Conservation (phyloP, 352 stramenopile species). For the Globisporangium paroecandrum region DNA sequence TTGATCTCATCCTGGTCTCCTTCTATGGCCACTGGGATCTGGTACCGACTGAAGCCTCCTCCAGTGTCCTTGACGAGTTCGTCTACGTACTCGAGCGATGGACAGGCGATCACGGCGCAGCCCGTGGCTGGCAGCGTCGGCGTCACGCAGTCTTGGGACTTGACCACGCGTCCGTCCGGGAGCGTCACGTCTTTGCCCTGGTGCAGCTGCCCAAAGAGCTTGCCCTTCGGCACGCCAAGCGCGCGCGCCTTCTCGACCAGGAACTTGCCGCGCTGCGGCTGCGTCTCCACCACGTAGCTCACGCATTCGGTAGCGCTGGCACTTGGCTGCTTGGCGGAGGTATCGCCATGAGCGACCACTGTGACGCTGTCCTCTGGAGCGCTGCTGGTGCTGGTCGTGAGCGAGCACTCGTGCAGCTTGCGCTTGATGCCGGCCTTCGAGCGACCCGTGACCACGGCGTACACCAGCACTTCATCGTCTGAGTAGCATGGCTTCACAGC, state of each 20-base stretch:
- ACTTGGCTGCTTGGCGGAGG: neutral
- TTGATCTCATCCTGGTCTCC: constrained; percentile 7
- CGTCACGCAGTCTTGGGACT: constrained; percentile 66
- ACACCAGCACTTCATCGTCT: constrained; percentile 58
- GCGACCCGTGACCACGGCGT: constrained; percentile 36
- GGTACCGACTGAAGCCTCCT: constrained; percentile 42
- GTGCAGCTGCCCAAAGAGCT: constrained; percentile 74
- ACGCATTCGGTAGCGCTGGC: constrained; percentile 37
- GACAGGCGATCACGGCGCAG: constrained; percentile 60
- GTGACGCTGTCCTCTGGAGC: constrained; percentile 8
- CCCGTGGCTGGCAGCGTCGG: constrained; percentile 48
- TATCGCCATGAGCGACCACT: neutral
- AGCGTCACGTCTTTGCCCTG: constrained; percentile 78
- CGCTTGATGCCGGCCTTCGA: constrained; percentile 44
- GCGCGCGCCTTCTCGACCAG: constrained; percentile 64
- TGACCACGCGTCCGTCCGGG: constrained; percentile 54
- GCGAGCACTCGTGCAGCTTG: constrained; percentile 38
- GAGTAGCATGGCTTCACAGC: constrained; percentile 31
- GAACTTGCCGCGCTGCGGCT: constrained; percentile 71
- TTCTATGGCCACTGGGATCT: constrained; percentile 8
- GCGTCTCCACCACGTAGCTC: constrained; percentile 78
- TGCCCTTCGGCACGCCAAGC: constrained; percentile 72
- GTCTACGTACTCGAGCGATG: constrained; percentile 56
- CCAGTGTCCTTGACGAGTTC: constrained; percentile 29
- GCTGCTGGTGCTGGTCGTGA: neutral